phyloP scores from a whole-genome alignment of 2,329 filamentous ascomycete genomes.

The Pseudocercospora eumusae region DNA sequence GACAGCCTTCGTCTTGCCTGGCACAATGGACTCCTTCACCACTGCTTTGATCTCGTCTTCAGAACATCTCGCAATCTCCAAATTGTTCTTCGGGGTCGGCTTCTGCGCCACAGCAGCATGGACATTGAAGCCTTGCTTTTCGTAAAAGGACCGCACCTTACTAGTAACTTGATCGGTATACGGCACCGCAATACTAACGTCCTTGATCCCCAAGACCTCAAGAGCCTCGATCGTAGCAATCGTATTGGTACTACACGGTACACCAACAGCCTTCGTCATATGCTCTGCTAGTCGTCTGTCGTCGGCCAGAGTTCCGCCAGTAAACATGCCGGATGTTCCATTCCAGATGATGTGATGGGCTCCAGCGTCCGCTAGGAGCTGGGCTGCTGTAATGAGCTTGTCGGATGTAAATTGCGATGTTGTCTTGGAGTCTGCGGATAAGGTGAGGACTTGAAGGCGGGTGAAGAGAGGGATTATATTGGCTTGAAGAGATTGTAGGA shows the following conservation, averaged over 20 bases:
- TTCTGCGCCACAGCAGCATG: constrained; percentile 18
- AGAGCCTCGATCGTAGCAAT: constrained; percentile 30
- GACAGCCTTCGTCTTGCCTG: constrained; percentile 34
- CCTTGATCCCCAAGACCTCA: constrained; percentile 14
- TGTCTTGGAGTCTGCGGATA: constrained; percentile 40
- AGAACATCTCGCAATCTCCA: constrained; percentile 25
- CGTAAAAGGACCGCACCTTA: constrained; percentile 26
- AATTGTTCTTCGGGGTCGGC: constrained; percentile 23
- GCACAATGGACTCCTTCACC: constrained; percentile 32
- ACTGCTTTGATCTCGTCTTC: constrained; percentile 33
- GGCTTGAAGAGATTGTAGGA: constrained; percentile 43
- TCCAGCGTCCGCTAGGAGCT: constrained; percentile 38
- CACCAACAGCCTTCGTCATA: constrained; percentile 25
- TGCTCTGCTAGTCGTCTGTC: constrained; percentile 23
- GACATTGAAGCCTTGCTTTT: constrained; percentile 19
- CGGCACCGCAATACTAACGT: constrained; percentile 29
- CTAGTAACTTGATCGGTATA: constrained; percentile 24
- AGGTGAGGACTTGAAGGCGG: constrained; percentile 46
- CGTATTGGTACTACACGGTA: constrained; percentile 29
- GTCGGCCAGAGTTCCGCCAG: constrained; percentile 27
- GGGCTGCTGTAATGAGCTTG: constrained; percentile 34
- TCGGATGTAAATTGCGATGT: constrained; percentile 40
- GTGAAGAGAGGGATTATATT: constrained; percentile 41
- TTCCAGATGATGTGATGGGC: constrained; percentile 39
- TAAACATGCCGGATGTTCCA: constrained; percentile 39